Evolutionary conservation across 495 filamentous ascomycete species (phyloP).

Genomic region (Usnea hakonensis): DNA sequence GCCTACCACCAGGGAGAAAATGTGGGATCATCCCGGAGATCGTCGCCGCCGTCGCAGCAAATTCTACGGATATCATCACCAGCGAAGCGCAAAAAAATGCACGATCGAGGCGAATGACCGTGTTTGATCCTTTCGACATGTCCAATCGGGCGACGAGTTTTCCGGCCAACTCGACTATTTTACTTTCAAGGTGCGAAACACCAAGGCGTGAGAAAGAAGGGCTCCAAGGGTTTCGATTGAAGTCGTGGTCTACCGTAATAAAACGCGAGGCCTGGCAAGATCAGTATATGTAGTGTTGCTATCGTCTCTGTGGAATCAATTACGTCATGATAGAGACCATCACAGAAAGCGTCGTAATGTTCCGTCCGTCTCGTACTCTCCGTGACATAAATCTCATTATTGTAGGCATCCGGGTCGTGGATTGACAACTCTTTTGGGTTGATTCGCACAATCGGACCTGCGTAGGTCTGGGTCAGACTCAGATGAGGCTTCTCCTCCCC

Average conservation of each 20-base stretch:
- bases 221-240: slow-evolving; percentile 17
- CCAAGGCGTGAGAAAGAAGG: slow-evolving; percentile 16
- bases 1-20: slow-evolving; percentile 21
- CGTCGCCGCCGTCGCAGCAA: slow-evolving; percentile 14
- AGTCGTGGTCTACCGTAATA: slow-evolving; percentile 1
- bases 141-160: slow-evolving; percentile 5
- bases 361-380: slow-evolving; percentile 24
- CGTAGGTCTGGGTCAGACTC: neutral
- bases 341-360: neutral
- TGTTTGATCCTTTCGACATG: slow-evolving; percentile 9
- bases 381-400: slow-evolving; percentile 24
- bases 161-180: neutral
- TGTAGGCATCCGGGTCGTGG: slow-evolving; percentile 13
- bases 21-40: slow-evolving; percentile 16
- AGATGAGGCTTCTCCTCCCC: neutral
- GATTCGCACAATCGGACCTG: slow-evolving; percentile 20
- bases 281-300: neutral
- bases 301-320: no score
- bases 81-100: slow-evolving; percentile 26
- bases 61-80: slow-evolving; percentile 23
- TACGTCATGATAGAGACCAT: slow-evolving; percentile 15
- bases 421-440: slow-evolving; percentile 20
- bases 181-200: neutral
- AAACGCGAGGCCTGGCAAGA: slow-evolving; percentile 9
- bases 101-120: slow-evolving; percentile 26